phyloP scores from a whole-genome alignment of 345 rosid genomes.

The Populus ilicifolia region DNA sequence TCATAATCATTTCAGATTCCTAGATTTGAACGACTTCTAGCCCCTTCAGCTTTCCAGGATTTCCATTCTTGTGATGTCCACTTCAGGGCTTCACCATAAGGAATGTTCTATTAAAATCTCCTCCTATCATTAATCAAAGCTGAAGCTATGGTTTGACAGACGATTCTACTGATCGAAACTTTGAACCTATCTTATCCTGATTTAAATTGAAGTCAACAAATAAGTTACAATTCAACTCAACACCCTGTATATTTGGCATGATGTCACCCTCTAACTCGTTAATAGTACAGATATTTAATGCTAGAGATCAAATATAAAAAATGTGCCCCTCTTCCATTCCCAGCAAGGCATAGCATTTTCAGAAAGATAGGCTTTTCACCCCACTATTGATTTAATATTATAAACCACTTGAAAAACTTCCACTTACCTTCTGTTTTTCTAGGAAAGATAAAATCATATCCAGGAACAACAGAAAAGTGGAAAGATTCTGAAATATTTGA shows the following conservation, averaged over 20 bases:
- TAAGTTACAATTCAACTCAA: neutral
- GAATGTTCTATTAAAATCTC: neutral
- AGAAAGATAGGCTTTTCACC: neutral
- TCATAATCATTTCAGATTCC: neutral
- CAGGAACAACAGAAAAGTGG: neutral
- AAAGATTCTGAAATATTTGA: neutral
- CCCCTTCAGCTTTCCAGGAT: neutral
- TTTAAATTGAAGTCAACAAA: neutral
- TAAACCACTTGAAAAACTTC: neutral
- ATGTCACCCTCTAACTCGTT: neutral
- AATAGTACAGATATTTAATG: neutral
- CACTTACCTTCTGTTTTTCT: neutral
- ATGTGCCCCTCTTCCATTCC: neutral
- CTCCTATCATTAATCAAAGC: neutral
- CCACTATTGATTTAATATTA: neutral
- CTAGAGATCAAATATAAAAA: neutral
- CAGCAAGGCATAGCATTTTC: neutral
- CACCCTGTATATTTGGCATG: neutral
- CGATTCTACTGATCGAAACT: neutral
- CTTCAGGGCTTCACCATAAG: neutral
- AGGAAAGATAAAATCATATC: neutral
- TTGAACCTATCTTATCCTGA: neutral
- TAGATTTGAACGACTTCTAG: neutral
- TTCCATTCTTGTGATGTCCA: neutral
- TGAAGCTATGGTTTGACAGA: neutral